These are phyloP conservation scores for Eucalyptus decipiens DNA, from an alignment of 345 rosid genomes.

Conservation along the genomic window DNA sequence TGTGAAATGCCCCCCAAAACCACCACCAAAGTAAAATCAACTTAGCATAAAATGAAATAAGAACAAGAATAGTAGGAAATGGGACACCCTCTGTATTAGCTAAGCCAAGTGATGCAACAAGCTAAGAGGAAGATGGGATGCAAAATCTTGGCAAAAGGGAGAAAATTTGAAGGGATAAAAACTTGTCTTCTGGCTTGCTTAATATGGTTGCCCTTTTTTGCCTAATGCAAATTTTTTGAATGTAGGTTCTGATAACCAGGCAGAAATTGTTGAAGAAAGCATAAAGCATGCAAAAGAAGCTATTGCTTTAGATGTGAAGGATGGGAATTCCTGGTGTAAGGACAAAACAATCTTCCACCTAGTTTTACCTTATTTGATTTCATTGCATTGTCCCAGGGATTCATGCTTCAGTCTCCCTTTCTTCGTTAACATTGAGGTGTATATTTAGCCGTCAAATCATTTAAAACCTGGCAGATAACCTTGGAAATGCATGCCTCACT, in stretches of 20 bases:
- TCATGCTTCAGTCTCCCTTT: background rate
- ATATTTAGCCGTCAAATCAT: background rate
- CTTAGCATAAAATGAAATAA: background rate
- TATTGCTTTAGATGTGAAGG: constrained; percentile 61
- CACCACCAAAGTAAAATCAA: background rate
- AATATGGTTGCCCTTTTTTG: background rate
- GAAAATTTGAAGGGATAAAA: background rate
- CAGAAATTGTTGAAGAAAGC: constrained; percentile 49
- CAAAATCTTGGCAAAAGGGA: background rate
- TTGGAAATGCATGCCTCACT: constrained; percentile 71
- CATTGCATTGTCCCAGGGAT: background rate
- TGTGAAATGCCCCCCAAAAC: background rate
- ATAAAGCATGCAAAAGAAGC: constrained; percentile 70
- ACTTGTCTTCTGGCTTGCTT: background rate
- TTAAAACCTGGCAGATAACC: constrained; percentile 33
- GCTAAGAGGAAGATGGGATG: background rate
- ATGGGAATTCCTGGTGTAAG: constrained; percentile 81
- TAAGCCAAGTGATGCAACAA: background rate
- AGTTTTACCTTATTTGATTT: background rate
- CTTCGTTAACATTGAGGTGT: background rate
- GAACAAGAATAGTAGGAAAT: background rate
- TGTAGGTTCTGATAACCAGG: constrained; percentile 46
- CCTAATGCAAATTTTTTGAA: background rate
- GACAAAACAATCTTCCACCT: background rate
- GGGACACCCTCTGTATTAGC: background rate